Evolutionary conservation across 495 filamentous ascomycete genomes (phyloP), one percentile per base, ranked within the genome.

Genomic region (Daldinia decipiens): DNA sequence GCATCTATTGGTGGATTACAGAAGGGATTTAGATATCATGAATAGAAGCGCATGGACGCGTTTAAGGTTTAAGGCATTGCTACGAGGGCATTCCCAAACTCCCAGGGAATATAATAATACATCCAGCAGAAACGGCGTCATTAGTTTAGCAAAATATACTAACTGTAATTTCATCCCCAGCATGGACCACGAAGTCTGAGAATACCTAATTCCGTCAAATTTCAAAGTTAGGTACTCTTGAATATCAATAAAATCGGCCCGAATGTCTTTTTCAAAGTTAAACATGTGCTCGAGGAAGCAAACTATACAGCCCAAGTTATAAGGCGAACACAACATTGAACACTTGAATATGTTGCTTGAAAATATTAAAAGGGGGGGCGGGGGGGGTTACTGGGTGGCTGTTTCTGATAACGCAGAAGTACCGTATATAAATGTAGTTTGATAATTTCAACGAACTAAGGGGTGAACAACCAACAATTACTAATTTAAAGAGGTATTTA

Each of bases 121-220:
- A 15, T 50, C 24, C 1, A 27, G 32, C 19, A 62, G 47, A 15
- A 12, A 53, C 6, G 24, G n/a, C 21, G 34, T 53, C 13, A 34
- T 62, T 38, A 19, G 50, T 52, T 62, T 8, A 8, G 31, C 13
- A 21, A 39, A 62, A 53, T 53, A 53, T 62, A 52, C 12, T 40
- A 7, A 39, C 31, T 27, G 0, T 6, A 29, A 21, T 27, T 52
- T 15, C 50, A 52, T n/a, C 8, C 17, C 0, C 3, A 3, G 32
- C 2, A 45, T 9, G 1, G 17, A 2, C 40, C 17, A 9, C 19
- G 9, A 17, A 45, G 15, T 4, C 4, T 2, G 13, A n/a, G 13
- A 6, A n/a, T 39, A 5, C 38, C 38, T 39, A 6, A n/a, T 39
- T n/a, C 38, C 38, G 38, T n/a, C 1, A 17, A 8, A 15, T 40